Evolutionary conservation across 306 rosid species (phyloP), one percentile per base, ranked within the genome.

Genomic region (Quercus wislizeni): DNA sequence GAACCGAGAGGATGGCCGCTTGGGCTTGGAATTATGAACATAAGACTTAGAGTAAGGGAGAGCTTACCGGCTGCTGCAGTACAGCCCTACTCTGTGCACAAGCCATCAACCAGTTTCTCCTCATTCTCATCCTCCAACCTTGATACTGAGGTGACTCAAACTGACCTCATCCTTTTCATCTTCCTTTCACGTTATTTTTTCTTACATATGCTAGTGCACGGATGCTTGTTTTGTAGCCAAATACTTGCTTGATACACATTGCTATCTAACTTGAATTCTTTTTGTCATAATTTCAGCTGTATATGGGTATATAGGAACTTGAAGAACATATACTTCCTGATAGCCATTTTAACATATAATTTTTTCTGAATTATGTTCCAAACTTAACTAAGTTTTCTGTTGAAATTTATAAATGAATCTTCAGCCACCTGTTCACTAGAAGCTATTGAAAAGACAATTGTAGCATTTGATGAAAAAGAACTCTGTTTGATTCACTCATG

Each of bases 81-180:
- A 18, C 65, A 46, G 30, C 88, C 79, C 59, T 79, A 76, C 84
- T 71, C 82, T 63, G 25, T 75, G 75, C 90, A 78, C 76, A 12
- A 80, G 11, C 89, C 91, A 68, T 90, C 94, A 17, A 69, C 78
- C 35, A 94, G 96, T 85, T 86, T 90, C 90, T 89, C 98, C 64
- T 92, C 97, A 57, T 82, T 90, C 59, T 90, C 91, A 62, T 92
- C 98, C 86, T 92, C 98, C 76, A 88, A 85, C 83, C 96, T 94
- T 23, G 97, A 92, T 70, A 94, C 97, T 15, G 88, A 87, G 98
- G 98, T 94, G 87, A 79, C 12, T 2, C 71, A 11, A 74, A 64
- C 38, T 11, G 38, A 52, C 23, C 54, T 59, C 13, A 8, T 63
- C 0, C 74, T 76, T 71, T 65, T 41, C 46, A 41, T 55, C 55